Evolutionary conservation across 257 asterid species (phyloP).

Genomic region (Solanum boliviense): DNA sequence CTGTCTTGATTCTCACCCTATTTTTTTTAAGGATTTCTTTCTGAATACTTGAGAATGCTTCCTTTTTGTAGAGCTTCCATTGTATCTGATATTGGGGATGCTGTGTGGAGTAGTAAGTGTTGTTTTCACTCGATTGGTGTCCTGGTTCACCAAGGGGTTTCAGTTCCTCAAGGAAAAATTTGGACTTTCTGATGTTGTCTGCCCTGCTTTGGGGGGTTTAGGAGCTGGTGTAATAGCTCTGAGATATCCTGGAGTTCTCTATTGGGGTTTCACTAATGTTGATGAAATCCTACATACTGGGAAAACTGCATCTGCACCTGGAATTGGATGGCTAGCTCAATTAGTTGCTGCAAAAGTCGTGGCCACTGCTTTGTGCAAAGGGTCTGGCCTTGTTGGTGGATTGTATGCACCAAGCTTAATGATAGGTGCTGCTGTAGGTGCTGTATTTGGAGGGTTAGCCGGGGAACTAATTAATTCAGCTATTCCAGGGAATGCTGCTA

Average conservation of each 20-base stretch:
- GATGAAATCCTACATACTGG: constrained; percentile 97
- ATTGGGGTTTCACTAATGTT: constrained; percentile 98
- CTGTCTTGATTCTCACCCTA: not conserved
- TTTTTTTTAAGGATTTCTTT: not conserved
- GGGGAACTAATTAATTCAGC: constrained; percentile 87
- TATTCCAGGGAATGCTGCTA: constrained; percentile 90
- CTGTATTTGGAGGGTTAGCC: constrained; percentile 92
- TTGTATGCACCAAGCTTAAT: constrained; percentile 95
- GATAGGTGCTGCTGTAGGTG: constrained; percentile 99
- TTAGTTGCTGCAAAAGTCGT: constrained; percentile 86
- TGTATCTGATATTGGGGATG: constrained; percentile 95
- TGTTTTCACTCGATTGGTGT: constrained; percentile 65
- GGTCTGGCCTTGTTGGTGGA: constrained; percentile 97
- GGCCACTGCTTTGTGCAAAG: constrained; percentile 89
- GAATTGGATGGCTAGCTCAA: constrained; percentile 92
- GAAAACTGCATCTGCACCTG: constrained; percentile 97
- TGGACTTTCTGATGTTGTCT: constrained; percentile 80
- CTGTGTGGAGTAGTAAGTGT: constrained; percentile 95
- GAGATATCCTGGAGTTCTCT: constrained; percentile 83
- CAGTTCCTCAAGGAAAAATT: constrained; percentile 52
- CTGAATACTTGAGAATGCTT: constrained; percentile 17
- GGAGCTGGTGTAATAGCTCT: constrained; percentile 99
- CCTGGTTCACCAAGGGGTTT: constrained; percentile 65
- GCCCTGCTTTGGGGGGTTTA: constrained; percentile 95
- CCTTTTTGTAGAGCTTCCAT: constrained; percentile 71